Evolutionary conservation across 768 basidiomycete genomes (phyloP).

Genomic region (Coprinellus aureogranulatus): DNA sequence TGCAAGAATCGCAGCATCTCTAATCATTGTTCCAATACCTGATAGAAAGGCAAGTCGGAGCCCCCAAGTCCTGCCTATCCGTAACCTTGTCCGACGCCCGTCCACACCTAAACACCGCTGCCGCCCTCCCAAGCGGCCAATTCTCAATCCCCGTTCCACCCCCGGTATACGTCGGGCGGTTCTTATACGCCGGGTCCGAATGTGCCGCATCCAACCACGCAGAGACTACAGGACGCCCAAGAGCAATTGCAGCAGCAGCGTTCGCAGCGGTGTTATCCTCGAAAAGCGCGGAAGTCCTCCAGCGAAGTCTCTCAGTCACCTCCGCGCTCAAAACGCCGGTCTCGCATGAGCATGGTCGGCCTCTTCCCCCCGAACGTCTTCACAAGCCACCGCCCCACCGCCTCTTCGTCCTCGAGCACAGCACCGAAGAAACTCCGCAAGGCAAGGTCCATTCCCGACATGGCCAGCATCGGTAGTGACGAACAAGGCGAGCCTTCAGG

Average conservation of each 20-base stretch:
- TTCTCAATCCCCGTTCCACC: not conserved
- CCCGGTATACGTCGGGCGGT: slow-evolving; percentile 1
- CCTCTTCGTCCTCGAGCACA: slow-evolving; percentile 23
- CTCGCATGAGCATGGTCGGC: slow-evolving; percentile 65
- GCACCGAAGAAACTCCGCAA: slow-evolving; percentile 61
- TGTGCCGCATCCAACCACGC: slow-evolving; percentile 8
- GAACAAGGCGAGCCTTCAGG: slow-evolving; percentile 20
- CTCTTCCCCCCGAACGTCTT: slow-evolving; percentile 45
- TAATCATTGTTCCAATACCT: slow-evolving; percentile 3
- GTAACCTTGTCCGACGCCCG: not conserved
- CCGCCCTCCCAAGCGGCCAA: not conserved
- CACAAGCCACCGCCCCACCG: slow-evolving; percentile 41
- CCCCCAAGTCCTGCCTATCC: not conserved
- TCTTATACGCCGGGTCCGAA: not conserved
- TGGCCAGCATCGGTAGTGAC: slow-evolving; percentile 28
- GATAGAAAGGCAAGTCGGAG: not conserved
- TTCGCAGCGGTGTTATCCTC: slow-evolving; percentile 1
- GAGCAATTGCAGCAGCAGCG: not conserved
- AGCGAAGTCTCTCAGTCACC: slow-evolving; percentile 39
- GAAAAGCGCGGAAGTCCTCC: slow-evolving; percentile 22
- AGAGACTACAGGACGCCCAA: slow-evolving; percentile 3
- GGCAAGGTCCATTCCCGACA: slow-evolving; percentile 72
- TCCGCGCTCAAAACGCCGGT: slow-evolving; percentile 46
- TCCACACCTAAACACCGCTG: not conserved
- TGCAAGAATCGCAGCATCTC: too few species aligned